These are phyloP conservation scores for Tilletia horrida DNA, from an alignment of 1,284 basidiomycete genomes.

Conservation along the genomic window DNA sequence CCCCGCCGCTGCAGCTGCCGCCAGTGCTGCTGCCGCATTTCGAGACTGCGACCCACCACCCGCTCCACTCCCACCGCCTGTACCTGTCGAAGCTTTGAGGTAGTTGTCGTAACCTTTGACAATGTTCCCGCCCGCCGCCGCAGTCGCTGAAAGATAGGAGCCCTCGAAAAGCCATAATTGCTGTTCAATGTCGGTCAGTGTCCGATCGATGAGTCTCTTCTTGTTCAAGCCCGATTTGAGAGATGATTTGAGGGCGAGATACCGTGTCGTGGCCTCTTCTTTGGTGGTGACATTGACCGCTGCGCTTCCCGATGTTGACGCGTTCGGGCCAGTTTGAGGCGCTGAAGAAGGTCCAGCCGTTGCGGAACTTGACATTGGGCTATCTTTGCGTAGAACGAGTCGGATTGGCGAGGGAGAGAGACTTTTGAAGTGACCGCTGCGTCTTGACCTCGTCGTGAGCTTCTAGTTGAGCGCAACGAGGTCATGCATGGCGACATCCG, in stretches of 20 bases:
- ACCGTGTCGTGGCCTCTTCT: conserved; percentile 49
- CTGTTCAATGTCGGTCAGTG: conserved; percentile 50
- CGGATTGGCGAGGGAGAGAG: too few species aligned
- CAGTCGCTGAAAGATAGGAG: conserved; percentile 47
- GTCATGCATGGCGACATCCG: too few species aligned
- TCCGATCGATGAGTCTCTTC: conserved; percentile 46
- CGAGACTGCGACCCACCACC: neutral
- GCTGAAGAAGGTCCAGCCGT: too few species aligned
- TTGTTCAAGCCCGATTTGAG: conserved; percentile 39
- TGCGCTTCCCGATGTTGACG: neutral
- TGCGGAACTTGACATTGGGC: too few species aligned
- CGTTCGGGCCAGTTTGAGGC: too few species aligned
- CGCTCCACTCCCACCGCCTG: neutral
- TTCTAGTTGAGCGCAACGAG: too few species aligned
- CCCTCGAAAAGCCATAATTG: conserved; percentile 54
- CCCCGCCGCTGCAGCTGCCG: neutral
- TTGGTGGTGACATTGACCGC: neutral
- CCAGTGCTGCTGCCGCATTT: conserved; percentile 1
- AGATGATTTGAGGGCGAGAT: conserved; percentile 35
- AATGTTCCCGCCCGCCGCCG: conserved; percentile 52
- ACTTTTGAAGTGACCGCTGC: too few species aligned
- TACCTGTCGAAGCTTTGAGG: conserved; percentile 35
- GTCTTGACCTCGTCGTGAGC: too few species aligned
- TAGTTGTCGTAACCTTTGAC: conserved; percentile 53
- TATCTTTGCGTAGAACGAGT: too few species aligned